These are phyloP conservation scores for Escallonia herrerae DNA, from an alignment of 129 eudicot genomes.

Conservation along the genomic window DNA sequence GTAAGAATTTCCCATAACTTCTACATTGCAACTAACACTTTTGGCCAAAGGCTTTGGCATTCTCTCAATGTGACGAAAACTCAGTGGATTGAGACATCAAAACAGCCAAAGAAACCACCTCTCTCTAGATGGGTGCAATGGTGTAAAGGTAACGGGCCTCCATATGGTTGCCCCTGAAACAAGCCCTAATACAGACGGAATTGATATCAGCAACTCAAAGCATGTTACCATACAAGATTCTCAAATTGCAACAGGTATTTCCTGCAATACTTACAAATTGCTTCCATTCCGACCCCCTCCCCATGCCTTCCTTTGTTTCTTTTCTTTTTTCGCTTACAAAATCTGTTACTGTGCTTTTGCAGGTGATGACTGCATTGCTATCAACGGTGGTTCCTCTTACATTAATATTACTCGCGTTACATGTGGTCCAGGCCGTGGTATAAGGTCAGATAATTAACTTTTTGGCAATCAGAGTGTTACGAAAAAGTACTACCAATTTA, in stretches of 20 bases:
- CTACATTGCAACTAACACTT: not conserved
- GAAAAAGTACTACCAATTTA: no score
- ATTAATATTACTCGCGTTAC: not conserved
- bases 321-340: no score
- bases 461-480: no score
- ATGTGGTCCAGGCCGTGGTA: not conserved
- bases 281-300: no score
- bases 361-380: constrained; percentile 2
- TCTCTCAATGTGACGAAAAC: constrained; percentile 45
- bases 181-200: constrained; percentile 77
- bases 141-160: constrained; percentile 37
- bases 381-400: not conserved
- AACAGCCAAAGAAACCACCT: constrained; percentile 59
- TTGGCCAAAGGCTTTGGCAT: constrained; percentile 38
- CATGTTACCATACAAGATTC: constrained; percentile 43
- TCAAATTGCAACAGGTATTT: constrained; percentile 55
- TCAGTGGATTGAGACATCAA: constrained; percentile 38
- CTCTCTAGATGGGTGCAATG: constrained; percentile 30
- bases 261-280: no score
- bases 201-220: constrained; percentile 37
- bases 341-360: not conserved
- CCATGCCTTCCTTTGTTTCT: no score
- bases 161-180: constrained; percentile 51
- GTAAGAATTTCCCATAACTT: no score
- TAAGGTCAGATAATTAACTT: not conserved